These are phyloP conservation scores for Brassica carinata DNA, from an alignment of 345 rosid species.

Conservation along the genomic window DNA sequence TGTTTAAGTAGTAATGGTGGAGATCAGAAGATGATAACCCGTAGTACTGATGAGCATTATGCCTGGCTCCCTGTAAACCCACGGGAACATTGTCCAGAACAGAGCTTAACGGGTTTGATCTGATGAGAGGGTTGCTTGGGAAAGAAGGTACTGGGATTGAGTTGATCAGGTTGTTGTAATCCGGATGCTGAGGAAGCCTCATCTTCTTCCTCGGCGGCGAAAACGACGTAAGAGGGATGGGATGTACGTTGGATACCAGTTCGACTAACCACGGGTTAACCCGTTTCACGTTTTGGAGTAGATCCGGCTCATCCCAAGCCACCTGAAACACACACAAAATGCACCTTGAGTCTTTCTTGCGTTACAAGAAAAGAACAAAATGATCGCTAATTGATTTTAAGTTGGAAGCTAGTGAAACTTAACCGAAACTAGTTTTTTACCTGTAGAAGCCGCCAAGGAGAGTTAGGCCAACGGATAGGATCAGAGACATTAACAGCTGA, in stretches of 20 bases:
- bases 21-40: conserved; percentile 76
- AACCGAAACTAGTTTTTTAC: conserved; percentile 39
- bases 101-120: conserved; percentile 66
- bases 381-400: background rate
- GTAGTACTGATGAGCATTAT: conserved; percentile 68
- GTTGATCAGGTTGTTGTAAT: conserved; percentile 51
- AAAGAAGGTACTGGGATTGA: conserved; percentile 68
- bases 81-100: conserved; percentile 79
- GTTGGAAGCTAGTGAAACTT: background rate
- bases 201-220: conserved; percentile 90
- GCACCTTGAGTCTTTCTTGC: background rate
- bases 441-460: conserved; percentile 96
- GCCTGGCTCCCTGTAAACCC: conserved; percentile 99
- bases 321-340: conserved; percentile 52
- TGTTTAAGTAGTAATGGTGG: conserved; percentile 55
- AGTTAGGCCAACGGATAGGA: conserved; percentile 80
- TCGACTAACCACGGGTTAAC: conserved; percentile 97
- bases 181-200: conserved; percentile 63
- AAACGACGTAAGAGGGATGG: conserved; percentile 71
- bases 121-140: conserved; percentile 58
- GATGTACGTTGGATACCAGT: conserved; percentile 73
- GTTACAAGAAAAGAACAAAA: background rate
- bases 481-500: conserved; percentile 79
- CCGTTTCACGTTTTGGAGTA: conserved; percentile 91
- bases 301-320: conserved; percentile 96